Evolutionary conservation across 176 grass and related monocot species (phyloP).

Genomic region (Paspalum notatum): DNA sequence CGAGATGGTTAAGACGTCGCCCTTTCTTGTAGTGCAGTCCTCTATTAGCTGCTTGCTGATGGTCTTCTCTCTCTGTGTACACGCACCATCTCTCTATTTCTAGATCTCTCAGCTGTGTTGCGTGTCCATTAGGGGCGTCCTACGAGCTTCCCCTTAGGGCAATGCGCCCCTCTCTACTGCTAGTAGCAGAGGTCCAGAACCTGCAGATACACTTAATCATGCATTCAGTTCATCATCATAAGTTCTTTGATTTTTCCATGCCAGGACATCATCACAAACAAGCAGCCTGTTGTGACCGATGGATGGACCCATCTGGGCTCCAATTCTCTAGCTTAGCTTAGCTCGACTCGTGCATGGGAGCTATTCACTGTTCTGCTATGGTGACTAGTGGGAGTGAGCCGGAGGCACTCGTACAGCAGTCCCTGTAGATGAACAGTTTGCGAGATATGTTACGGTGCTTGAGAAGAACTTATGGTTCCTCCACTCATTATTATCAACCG

Average conservation of each 20-base stretch:
- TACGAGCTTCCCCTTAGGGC: constrained; percentile 8
- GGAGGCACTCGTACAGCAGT: neutral
- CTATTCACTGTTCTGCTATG: neutral
- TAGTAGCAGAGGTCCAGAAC: constrained; percentile 12
- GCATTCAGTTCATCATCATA: constrained; percentile 4
- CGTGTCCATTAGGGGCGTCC: constrained; percentile 12
- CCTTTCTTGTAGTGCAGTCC: constrained; percentile 46
- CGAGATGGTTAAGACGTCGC: constrained; percentile 63
- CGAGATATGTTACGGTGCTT: too few species aligned
- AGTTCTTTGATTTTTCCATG: neutral
- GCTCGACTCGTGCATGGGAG: neutral
- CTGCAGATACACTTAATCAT: neutral
- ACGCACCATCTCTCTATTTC: neutral
- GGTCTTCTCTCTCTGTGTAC: constrained; percentile 13
- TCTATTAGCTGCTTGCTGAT: constrained; percentile 5
- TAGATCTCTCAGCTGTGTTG: neutral
- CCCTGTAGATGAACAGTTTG: constrained; percentile 44
- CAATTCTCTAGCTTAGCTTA: neutral
- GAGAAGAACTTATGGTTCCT: too few species aligned
- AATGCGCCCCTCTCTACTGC: neutral
- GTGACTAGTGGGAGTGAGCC: neutral
- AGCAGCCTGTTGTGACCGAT: neutral
- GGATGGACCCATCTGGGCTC: neutral
- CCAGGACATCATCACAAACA: neutral
- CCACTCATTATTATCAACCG: too few species aligned